These are phyloP conservation scores for Cyberlindnera japonica DNA, from an alignment of 805 yeast genomes.

Conservation along the genomic window DNA sequence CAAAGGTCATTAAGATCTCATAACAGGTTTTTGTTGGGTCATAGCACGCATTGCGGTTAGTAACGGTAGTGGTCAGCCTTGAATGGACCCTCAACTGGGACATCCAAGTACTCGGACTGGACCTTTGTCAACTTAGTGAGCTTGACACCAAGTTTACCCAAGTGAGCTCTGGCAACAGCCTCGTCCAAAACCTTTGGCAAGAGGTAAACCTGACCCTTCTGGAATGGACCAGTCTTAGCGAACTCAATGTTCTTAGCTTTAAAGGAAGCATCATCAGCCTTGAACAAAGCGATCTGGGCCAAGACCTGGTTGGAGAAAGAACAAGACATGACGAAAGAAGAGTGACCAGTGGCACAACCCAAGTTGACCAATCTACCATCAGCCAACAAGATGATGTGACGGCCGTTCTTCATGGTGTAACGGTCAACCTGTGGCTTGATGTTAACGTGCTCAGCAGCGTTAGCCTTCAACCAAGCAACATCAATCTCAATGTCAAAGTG, in stretches of 20 bases:
- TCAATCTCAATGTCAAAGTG: slow-evolving; percentile 99
- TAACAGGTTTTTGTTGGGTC: background rate
- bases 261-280: slow-evolving; percentile 78
- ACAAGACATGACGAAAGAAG: slow-evolving; percentile 98
- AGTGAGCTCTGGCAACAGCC: slow-evolving; percentile 96
- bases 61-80: slow-evolving; percentile 98
- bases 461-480: slow-evolving; percentile 97
- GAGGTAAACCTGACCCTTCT: slow-evolving; percentile 81
- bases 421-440: slow-evolving; percentile 99
- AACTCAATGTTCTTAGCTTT: slow-evolving; percentile 82
- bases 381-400: slow-evolving; percentile 92
- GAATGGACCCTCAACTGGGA: slow-evolving; percentile 93
- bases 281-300: slow-evolving; percentile 97
- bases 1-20: slow-evolving; percentile 1
- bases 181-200: slow-evolving; percentile 98
- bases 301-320: slow-evolving; percentile 99
- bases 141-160: slow-evolving; percentile 89
- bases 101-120: slow-evolving; percentile 93
- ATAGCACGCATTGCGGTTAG: slow-evolving; percentile 39
- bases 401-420: slow-evolving; percentile 82
- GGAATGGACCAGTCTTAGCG: slow-evolving; percentile 87
- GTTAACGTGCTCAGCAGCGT: slow-evolving; percentile 91
- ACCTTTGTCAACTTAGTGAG: slow-evolving; percentile 69
- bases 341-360: slow-evolving; percentile 99
- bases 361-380: slow-evolving; percentile 99